Evolutionary conservation across 768 basidiomycete species (phyloP), one percentile per base, ranked within the genome.

Genomic region (Pholiota conissans): DNA sequence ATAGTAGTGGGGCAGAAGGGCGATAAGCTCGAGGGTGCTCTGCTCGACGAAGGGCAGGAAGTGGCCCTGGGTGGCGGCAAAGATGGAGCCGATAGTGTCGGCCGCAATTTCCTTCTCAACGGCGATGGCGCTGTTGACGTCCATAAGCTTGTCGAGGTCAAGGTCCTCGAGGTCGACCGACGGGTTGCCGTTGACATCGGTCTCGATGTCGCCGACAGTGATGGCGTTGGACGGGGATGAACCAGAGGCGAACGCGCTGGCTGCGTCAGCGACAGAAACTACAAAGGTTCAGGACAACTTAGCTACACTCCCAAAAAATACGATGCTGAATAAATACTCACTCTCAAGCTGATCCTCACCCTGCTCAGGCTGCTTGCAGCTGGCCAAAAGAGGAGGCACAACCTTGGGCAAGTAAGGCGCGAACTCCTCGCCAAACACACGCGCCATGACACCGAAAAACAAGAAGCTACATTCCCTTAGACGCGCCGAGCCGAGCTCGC

Each of bases 31-130:
- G 51, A 93, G 75, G 46, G 91, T 85, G 64, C 83, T 88, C 61
- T 81, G 76, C 75, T 98, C 95, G 61, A 98, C 86, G 68, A 84
- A 98, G 3, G 94, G 93, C 65, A 98, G 79, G 86, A 96, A 98
- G 66, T 92, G 88, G 47, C 72, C 74, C 65, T 86, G 85, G 28
- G 92, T 93, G 10, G 90, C 82, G 28, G 84, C 79, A 70, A 98
- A 98, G 60, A 99, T 74, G 32, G 90, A 89, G 59, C 96, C 95
- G 62, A 98, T 88, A 4, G 95, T 93, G 70, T 98, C 95, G 24
- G 94, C 93, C 20, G 97, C 95, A 59, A 98, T 97, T 79, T 99
- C 97, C 75, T 99, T 99, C 80, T 99, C 97, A 55, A 98, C 94
- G 40, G 95, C 95, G 63, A 98, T 89, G 20, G 95, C 95, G 65